A percentile compares a stretch with the other conserved stretches of the same genome.
Evolutionary conservation across 1,284 basidiomycete genomes (phyloP).

Genomic region (Ustilago esculenta): DNA sequence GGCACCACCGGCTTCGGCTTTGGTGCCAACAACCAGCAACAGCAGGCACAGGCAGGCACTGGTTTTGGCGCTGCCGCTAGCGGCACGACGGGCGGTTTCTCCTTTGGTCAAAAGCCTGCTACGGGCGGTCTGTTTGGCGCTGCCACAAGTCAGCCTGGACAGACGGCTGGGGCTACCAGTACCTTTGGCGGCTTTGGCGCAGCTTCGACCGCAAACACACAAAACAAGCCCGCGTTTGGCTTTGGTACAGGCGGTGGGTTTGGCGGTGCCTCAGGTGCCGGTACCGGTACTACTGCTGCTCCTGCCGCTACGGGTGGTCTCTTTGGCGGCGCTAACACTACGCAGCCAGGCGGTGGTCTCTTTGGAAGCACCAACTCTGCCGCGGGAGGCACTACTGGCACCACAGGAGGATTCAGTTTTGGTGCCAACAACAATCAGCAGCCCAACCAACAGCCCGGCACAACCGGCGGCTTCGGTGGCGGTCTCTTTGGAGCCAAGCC

Average conservation of each 20-base stretch:
- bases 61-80: conserved; percentile 46
- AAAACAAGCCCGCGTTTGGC: conserved; percentile 61
- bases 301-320: conserved; percentile 67
- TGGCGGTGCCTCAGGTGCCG: conserved; percentile 37
- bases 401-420: conserved; percentile 50
- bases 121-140: conserved; percentile 72
- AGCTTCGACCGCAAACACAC: conserved; percentile 30
- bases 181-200: conserved; percentile 60
- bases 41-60: conserved; percentile 22
- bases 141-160: conserved; percentile 43
- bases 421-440: conserved; percentile 43
- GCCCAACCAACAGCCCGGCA: conserved; percentile 32
- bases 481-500: conserved; percentile 63
- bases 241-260: conserved; percentile 53
- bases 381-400: conserved; percentile 21
- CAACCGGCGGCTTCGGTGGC: conserved; percentile 52
- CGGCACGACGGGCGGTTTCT: conserved; percentile 42
- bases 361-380: conserved; percentile 35
- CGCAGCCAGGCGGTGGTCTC: conserved; percentile 50
- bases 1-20: conserved; percentile 48
- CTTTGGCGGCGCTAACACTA: conserved; percentile 65
- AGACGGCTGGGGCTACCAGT: conserved; percentile 46
- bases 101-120: conserved; percentile 53
- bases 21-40: conserved; percentile 40
- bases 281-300: conserved; percentile 41